phyloP scores from a whole-genome alignment of 169 alveolate species.

The Plasmodium relictum region DNA sequence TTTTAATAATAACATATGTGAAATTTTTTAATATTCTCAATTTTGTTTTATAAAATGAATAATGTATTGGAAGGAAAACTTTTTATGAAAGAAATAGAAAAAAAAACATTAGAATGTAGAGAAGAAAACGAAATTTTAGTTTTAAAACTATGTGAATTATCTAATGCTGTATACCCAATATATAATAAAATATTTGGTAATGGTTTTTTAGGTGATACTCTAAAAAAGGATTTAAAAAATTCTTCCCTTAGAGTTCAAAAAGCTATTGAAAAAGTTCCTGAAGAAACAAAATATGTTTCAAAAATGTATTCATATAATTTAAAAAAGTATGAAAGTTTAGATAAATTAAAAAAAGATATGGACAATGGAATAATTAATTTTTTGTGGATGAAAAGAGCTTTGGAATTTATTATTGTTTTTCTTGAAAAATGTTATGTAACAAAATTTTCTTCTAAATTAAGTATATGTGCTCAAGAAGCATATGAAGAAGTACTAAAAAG shows the following conservation, averaged over 20 bases:
- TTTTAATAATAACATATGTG: too few relatives aligned
- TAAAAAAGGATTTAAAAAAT: slow-evolving; percentile 70
- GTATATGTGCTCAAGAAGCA: slow-evolving; percentile 61
- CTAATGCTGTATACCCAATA: slow-evolving; percentile 48
- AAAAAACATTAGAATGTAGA: slow-evolving; percentile 56
- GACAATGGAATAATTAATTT: slow-evolving; percentile 66
- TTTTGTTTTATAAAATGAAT: slow-evolving; percentile 19
- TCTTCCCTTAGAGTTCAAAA: slow-evolving; percentile 50
- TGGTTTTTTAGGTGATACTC: slow-evolving; percentile 45
- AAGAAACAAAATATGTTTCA: slow-evolving; percentile 73
- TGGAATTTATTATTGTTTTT: slow-evolving; percentile 69
- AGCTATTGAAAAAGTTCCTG: slow-evolving; percentile 71
- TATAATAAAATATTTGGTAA: slow-evolving; percentile 72
- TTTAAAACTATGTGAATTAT: slow-evolving; percentile 64
- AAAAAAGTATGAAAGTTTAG: slow-evolving; percentile 59
- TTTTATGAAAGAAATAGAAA: slow-evolving; percentile 25
- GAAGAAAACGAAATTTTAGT: slow-evolving; percentile 63
- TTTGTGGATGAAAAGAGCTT: slow-evolving; percentile 74
- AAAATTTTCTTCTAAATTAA: slow-evolving; percentile 28
- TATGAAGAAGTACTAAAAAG: slow-evolving; percentile 71
- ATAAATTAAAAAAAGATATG: slow-evolving; percentile 52
- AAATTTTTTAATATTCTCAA: too few relatives aligned
- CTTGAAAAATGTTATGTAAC: slow-evolving; percentile 75
- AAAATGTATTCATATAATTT: slow-evolving; percentile 61
- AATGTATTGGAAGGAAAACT: background rate